phyloP scores from a whole-genome alignment of 768 basidiomycete species.

The Mrakia gelida region DNA sequence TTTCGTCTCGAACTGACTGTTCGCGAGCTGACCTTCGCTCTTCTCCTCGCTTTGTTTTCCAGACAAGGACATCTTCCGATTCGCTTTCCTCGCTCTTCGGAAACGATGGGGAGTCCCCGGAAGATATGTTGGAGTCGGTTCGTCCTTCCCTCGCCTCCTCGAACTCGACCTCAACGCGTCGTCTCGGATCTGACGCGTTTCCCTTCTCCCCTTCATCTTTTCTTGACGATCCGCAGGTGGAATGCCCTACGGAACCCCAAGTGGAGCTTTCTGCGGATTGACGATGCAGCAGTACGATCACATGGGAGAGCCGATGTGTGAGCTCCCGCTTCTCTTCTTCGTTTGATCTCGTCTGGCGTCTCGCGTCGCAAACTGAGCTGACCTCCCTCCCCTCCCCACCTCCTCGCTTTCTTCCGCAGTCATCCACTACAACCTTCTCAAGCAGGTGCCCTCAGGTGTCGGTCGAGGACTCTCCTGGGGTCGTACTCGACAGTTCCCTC shows the following conservation, averaged over 20 bases:
- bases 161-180: too few relatives aligned
- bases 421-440: constrained; percentile 44
- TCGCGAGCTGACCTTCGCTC: not conserved
- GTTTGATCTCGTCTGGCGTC: not conserved
- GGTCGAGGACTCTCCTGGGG: constrained; percentile 39
- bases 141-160: constrained; percentile 37
- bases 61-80: constrained; percentile 25
- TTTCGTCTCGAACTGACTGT: not conserved
- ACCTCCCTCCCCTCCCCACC: not conserved
- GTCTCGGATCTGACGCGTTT: too few relatives aligned
- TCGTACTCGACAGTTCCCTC: constrained; percentile 24
- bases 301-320: constrained; percentile 34
- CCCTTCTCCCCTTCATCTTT: too few relatives aligned
- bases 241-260: constrained; percentile 34
- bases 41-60: not conserved
- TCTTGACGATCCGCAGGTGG: too few relatives aligned
- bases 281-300: constrained; percentile 46
- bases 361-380: not conserved
- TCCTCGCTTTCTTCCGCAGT: not conserved
- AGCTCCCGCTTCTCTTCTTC: not conserved
- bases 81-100: constrained; percentile 47
- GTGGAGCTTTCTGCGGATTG: constrained; percentile 27
- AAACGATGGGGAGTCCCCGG: constrained; percentile 52
- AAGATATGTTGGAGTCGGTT: constrained; percentile 46
- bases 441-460: constrained; percentile 43